Evolutionary conservation across 2,329 filamentous ascomycete species (phyloP).

Genomic region (Hawksworthiomyces lignivorus): DNA sequence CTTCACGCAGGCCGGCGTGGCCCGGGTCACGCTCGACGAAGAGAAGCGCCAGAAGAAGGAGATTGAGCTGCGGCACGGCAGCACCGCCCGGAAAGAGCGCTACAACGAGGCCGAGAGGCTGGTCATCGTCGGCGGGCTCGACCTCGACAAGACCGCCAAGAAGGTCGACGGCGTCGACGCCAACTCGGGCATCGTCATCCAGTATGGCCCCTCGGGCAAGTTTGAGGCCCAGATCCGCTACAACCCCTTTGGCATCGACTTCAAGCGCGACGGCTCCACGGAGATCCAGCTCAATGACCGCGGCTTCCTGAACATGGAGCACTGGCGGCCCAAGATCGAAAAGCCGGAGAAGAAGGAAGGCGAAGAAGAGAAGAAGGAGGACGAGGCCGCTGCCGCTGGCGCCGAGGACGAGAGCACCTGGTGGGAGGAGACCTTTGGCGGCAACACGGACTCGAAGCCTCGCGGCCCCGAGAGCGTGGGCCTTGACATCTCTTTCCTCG

Average conservation of each 20-base stretch:
- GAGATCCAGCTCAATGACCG: constrained; percentile 85
- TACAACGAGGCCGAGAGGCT: constrained; percentile 89
- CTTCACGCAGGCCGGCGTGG: constrained; percentile 83
- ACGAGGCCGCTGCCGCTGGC: constrained; percentile 27
- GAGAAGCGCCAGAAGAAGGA: constrained; percentile 83
- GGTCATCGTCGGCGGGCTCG: constrained; percentile 75
- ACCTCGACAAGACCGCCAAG: constrained; percentile 63
- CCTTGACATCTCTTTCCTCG: constrained; percentile 84
- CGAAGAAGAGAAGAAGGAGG: constrained; percentile 29
- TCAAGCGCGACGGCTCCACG: constrained; percentile 71
- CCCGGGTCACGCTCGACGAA: constrained; percentile 84
- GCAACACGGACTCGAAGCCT: constrained; percentile 93
- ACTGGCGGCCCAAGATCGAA: constrained; percentile 87
- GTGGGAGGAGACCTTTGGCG: constrained; percentile 97
- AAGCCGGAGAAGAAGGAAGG: constrained; percentile 46
- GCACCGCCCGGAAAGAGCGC: constrained; percentile 78
- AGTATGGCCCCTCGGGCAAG: constrained; percentile 67
- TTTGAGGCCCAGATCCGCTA: constrained; percentile 81
- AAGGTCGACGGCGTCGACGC: constrained; percentile 61
- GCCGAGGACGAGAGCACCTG: constrained; percentile 79
- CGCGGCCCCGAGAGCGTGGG: constrained; percentile 86
- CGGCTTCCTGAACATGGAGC: constrained; percentile 88
- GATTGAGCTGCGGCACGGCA: constrained; percentile 78
- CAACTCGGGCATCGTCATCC: constrained; percentile 61
- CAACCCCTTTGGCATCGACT: constrained; percentile 76